Base-by-base conservation (phyloP, 2,329 filamentous ascomycete genomes). In the Botryosphaeria dothidea region DNA sequence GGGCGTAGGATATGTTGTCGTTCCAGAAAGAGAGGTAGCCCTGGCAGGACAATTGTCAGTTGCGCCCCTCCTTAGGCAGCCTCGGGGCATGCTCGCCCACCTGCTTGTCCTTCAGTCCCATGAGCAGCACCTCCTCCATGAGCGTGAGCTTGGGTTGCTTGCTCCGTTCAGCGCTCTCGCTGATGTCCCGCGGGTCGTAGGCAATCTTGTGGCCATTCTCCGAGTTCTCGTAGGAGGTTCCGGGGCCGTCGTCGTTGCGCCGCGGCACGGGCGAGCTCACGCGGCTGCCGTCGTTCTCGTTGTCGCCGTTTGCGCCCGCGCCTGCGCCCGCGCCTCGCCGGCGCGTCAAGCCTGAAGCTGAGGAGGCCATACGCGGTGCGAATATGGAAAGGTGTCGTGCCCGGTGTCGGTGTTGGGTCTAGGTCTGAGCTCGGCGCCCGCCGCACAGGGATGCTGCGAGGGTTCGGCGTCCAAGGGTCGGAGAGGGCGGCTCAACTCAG, bases 1-100 rank as follows among this genome's bases (percentile, higher is more conserved):
- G 86, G 69, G 95, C 95, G 79, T 99, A 99, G 67, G 93, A 97
- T 75, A 99, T 99, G 82, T 99, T 99, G 81, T 99, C 95, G 81
- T 99, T 99, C 95, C 95, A 99, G 81, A 99, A 99, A 31, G 94
- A 98, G 68, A 99, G 88, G 77, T 99, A 98, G 70, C 95, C 95
- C 93, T 97, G 68, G 43, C 25, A 23, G 25, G 34, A 58, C 51
- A 25, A 17, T 51, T 64, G 62, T 57, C 58, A 76, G 54, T 65
- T 27, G 58, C 64, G 62, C 51, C 29, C 29, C 48, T 51, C 54
- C 60, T 45, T 36, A 17, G 38, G 45, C 54, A 61, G 56, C 43
- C 45, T 64, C 38, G 36, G 54, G 34, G 49, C 56, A 41, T 45
- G 57, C 43, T 34, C 38, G 75, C 85, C 75, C 82, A 97, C 93